Evolutionary conservation across 805 yeast genomes (phyloP).

Genomic region (Barnettozyma pratensis): DNA sequence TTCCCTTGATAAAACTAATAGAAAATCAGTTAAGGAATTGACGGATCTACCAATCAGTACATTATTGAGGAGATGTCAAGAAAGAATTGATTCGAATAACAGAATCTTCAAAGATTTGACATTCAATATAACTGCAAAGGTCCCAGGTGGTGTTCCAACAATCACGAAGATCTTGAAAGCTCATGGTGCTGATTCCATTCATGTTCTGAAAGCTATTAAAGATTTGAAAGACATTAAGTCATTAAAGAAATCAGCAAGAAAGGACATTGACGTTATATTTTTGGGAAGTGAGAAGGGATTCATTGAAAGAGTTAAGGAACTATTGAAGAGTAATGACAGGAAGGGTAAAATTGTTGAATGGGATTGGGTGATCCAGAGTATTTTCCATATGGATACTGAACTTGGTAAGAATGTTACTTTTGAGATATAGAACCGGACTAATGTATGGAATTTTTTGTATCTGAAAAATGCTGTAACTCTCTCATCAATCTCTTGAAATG

Average conservation of each 20-base stretch:
- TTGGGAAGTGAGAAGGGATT: conserved; percentile 32
- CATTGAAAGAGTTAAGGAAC: conserved; percentile 25
- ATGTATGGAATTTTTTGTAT: background rate
- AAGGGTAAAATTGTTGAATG: conserved; percentile 44
- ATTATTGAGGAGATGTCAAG: conserved; percentile 12
- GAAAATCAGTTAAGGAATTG: conserved; percentile 28
- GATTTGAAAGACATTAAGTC: conserved; percentile 19
- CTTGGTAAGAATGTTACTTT: conserved; percentile 8
- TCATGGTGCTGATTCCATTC: conserved; percentile 46
- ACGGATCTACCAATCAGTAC: conserved; percentile 22
- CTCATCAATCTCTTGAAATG: no score
- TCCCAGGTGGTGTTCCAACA: conserved; percentile 56
- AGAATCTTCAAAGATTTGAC: conserved; percentile 42
- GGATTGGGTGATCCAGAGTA: conserved; percentile 59
- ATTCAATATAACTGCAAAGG: conserved; percentile 50
- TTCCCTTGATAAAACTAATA: conserved; percentile 30
- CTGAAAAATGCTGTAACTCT: no score
- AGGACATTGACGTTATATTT: conserved; percentile 15
- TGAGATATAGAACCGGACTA: background rate
- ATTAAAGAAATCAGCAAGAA: conserved; percentile 12
- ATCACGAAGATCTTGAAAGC: conserved; percentile 51
- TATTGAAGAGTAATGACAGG: conserved; percentile 16
- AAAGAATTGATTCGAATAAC: conserved; percentile 14
- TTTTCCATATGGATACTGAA: conserved; percentile 40
- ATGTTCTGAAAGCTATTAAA: conserved; percentile 24